These are phyloP conservation scores for Geranium brycei DNA, from an alignment of 345 rosid genomes.

Conservation along the genomic window DNA sequence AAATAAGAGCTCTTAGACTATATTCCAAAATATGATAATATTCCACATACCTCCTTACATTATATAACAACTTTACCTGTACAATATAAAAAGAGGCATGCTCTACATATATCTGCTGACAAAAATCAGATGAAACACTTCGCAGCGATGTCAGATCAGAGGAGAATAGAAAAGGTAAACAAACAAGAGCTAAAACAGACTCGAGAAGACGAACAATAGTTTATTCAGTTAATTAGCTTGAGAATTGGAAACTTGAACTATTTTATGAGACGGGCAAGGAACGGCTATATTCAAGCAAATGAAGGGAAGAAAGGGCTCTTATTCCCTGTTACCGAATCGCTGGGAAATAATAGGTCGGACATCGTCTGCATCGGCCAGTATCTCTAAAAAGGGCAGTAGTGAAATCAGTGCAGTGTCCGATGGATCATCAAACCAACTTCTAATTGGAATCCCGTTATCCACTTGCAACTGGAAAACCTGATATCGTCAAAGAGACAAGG, in stretches of 20 bases:
- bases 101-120: constrained; percentile 1
- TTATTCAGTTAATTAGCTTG: neutral
- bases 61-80: constrained; percentile 1
- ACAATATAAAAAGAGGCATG: neutral
- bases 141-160: neutral
- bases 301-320: constrained; percentile 1
- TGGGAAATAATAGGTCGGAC: constrained; percentile 83
- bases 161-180: no score
- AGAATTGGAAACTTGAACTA: neutral
- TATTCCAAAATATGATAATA: neutral
- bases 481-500: constrained; percentile 9
- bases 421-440: constrained; percentile 93
- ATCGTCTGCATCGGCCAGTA: constrained; percentile 67
- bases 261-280: neutral
- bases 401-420: constrained; percentile 65
- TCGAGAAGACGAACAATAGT: neutral
- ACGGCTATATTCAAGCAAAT: neutral
- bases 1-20: neutral
- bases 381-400: constrained; percentile 86
- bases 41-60: neutral
- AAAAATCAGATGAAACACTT: constrained; percentile 1
- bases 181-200: neutral
- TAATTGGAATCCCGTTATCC: constrained; percentile 89
- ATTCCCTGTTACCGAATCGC: constrained; percentile 64
- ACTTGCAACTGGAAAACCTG: constrained; percentile 92